Percentiles rank a stretch among this genome's conserved stretches.
Conservation (phyloP, 1,284 basidiomycete genomes). For the Inonotus hispidus region DNA sequence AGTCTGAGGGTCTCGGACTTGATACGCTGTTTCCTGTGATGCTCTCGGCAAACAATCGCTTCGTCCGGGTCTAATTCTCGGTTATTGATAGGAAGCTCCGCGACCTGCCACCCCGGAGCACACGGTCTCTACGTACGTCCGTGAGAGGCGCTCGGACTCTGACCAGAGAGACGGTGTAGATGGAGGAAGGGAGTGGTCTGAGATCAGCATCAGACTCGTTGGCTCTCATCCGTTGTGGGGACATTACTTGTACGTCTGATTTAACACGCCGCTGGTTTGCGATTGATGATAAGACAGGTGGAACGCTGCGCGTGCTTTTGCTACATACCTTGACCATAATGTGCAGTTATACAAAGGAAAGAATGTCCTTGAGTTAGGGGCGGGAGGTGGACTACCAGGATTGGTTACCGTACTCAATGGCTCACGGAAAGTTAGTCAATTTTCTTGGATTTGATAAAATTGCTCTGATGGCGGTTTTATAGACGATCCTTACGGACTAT, state of each 20-base stretch:
- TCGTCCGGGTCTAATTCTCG: not conserved
- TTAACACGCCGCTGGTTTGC: not conserved
- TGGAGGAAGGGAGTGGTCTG: conserved; percentile 31
- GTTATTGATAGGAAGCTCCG: conserved; percentile 1
- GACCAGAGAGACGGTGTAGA: not conserved
- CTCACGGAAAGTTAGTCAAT: conserved; percentile 46
- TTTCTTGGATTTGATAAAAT: too few relatives aligned
- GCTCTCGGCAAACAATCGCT: not conserved
- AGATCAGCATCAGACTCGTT: conserved; percentile 70
- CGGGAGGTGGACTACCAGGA: conserved; percentile 86
- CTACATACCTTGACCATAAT: conserved; percentile 66
- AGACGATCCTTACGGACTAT: conserved; percentile 90
- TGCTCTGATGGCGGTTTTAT: too few relatives aligned
- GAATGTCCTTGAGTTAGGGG: conserved; percentile 84
- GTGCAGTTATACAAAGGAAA: conserved; percentile 37
- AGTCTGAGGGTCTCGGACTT: conserved; percentile 3
- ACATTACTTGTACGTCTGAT: conserved; percentile 67
- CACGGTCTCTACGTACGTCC: conserved; percentile 5
- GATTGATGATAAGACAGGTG: conserved; percentile 46
- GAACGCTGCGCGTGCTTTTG: conserved; percentile 78
- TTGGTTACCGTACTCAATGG: conserved; percentile 69
- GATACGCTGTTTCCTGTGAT: conserved; percentile 7
- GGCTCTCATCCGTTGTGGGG: conserved; percentile 91
- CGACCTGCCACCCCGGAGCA: conserved; percentile 9
- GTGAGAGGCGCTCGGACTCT: not conserved